Base-by-base conservation (phyloP, 768 basidiomycete genomes). In the Cystofilobasidium capitatum region DNA sequence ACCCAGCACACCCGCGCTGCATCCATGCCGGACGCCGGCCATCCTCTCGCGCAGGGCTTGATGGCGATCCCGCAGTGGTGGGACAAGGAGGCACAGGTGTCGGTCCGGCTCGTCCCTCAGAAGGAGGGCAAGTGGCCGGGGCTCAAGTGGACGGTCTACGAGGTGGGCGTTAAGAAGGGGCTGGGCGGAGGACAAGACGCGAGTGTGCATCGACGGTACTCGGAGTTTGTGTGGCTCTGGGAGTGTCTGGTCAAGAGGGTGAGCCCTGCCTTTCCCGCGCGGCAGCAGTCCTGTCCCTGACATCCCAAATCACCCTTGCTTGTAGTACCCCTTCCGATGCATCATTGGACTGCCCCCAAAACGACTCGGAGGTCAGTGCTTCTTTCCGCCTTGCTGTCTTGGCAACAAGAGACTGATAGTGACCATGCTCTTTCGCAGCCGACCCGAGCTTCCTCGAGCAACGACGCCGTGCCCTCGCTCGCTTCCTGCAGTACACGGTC, bases 381-480 rank as follows among this genome's bases (percentile, higher is more conserved):
- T 37, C 45, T 45, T 47, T 35, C 13, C 9, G 6, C 44, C 39
- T n/a, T 37, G 36, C 40, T 44, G n/a, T 55, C 49, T 63, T 44
- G 5, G 31, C 36, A 42, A 62, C 71, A 64, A 72, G 68, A 51
- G 58, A 20, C 33, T 17, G 61, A 57, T 37, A 37, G n/a, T 61
- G 65, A 42, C 16, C 9, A 31, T 31, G 20, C 39, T 58, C 8
- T 31, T 33, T 44, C 69, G 33, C 71, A 88, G 89, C 88, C 40
- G 96, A 98, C 75, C 88, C 89, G 49, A 82, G 83, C 39, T 99
- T 98, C 74, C 78, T 97, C 63, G 93, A 98, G 73, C 89, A 96
- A 73, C 83, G 54, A 73, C 91, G 91, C 73, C 85, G 86, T 75
- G 91, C 89, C 17, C 81, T 98, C 31, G 79, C 83, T 37, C 81